Base-by-base conservation (phyloP, 2,329 filamentous ascomycete species). In the Claviceps monticola region DNA sequence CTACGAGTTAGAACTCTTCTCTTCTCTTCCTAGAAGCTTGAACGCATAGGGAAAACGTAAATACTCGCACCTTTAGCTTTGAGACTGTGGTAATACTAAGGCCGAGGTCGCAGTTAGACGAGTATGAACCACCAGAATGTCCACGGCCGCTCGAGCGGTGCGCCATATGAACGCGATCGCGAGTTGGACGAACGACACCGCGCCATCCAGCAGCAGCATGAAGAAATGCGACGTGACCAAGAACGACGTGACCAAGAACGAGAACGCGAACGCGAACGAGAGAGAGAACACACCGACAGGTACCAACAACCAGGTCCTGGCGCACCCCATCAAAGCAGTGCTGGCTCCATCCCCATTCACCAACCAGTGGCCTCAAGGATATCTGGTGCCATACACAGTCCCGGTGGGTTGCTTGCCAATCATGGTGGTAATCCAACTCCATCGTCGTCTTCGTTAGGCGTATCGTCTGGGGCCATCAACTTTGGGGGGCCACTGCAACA, bases 311-410 rank as follows among this genome's bases (percentile, higher is more conserved):
- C 84, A 26, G 50, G 39, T n/a, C 53, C 48, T 48, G 53, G 47
- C 37, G 53, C 39, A 1, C 65, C 66, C 55, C 88, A 93, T 63
- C 90, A 96, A 66, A 93, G 85, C 68, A 90, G 87, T 63, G 83
- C 87, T 41, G 88, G 85, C 53, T 88, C 90, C 2, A 87, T 95
- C 51, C 88, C 90, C 51, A 84, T 97, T 60, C 91, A 97, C 68
- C 91, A 97, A 67, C 91, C 91, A 5, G 89, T 96, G 54, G 91
- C 91, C 56, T 82, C 89, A 63, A 75, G 90, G 68, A 74, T 88
- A 56, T 71, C 84, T 53, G 85, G 83, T 56, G 85, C 88, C 50
- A 94, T 96, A 52, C 91, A 95, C 64, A 94, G 89, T 46, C 91
- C 91, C 1, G 91, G 93, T 58, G 91, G 91, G 8, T 76, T 97